These are phyloP conservation scores for Pontederia crassipes DNA, from an alignment of 176 grass and related monocot genomes.

Conservation along the genomic window DNA sequence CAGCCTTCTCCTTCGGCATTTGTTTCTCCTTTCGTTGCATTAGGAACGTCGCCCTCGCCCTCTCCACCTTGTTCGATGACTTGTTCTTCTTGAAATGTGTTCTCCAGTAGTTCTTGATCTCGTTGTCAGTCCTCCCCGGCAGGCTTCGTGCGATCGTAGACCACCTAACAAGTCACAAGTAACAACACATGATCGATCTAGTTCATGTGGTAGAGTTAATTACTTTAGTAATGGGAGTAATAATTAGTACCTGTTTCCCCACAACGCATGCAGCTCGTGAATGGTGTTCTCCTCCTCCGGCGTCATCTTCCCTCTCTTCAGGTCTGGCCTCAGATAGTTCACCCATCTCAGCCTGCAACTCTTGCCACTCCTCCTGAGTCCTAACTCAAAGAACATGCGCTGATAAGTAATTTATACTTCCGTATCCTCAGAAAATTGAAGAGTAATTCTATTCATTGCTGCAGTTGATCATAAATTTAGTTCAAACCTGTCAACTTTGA, in stretches of 20 bases:
- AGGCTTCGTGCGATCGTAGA: constrained; percentile 82
- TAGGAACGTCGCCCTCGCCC: constrained; percentile 47
- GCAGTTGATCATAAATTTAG: background rate
- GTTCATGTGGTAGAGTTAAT: too few species aligned
- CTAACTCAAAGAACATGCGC: background rate
- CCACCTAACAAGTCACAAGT: constrained; percentile 32
- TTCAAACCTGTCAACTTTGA: constrained; percentile 51
- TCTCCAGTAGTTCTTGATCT: constrained; percentile 99
- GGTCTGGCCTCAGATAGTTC: constrained; percentile 17
- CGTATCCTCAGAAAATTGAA: too few species aligned
- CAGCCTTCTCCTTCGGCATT: constrained; percentile 8
- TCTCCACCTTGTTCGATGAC: constrained; percentile 73
- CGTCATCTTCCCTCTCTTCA: constrained; percentile 14
- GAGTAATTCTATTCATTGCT: too few species aligned
- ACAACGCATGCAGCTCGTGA: constrained; percentile 14
- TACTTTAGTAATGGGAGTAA: background rate
- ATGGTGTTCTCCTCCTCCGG: constrained; percentile 12
- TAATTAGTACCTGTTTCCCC: constrained; percentile 15
- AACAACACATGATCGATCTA: too few species aligned
- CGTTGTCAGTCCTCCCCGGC: constrained; percentile 90
- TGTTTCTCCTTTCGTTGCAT: constrained; percentile 30
- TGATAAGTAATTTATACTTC: too few species aligned
- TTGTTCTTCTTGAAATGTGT: constrained; percentile 88
- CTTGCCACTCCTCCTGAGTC: constrained; percentile 7
- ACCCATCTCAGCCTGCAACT: constrained; percentile 20